Base-by-base conservation (phyloP, 345 rosid species). In the Syzygium aromaticum region DNA sequence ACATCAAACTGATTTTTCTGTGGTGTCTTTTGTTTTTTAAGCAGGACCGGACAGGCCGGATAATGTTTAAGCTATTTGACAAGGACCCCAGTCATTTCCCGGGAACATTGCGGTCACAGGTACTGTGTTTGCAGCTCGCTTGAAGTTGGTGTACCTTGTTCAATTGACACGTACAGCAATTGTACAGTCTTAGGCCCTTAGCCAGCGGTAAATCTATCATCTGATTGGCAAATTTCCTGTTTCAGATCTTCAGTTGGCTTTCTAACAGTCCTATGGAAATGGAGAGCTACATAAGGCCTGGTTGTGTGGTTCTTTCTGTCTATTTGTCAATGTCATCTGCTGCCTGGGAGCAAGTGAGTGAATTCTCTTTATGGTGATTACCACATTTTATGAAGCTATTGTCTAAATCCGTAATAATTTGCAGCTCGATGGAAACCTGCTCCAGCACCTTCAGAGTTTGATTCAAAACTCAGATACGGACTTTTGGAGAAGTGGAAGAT, bases 281-380 rank as follows among this genome's bases (percentile, higher is more conserved):
- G 99, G 99, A 96, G 92, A 95, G 99, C 92, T 95, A 95, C 92
- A 95, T 96, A 89, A 95, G 99, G 90, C 98, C 98, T 84, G 99
- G 99, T 73, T 96, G 99, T 88, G 95, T 96, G 89, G 94, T 96
- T 86, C 92, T 97, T 59, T 92, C 99, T 21, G 85, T 97, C 67
- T 97, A 97, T 89, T 53, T 97, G 88, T 95, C 97, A 5, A 97
- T 97, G 98, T 64, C 95, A 85, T 89, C 91, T 86, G 84, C 91
- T 61, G 91, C 92, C 0, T 97, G 98, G 99, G 95, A 94, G 82
- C 94, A 91, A 78, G 99, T 97, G 91, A 95, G 98, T 94, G 73
- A 88, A 87, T 54, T 89, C 49, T 87, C 56, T 38, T 54, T 49
- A 33, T 33, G 80, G 49, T 38, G 80, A 73, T 73, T 21, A 33